Evolutionary conservation across 352 stramenopile species (phyloP).

Genomic region (Aphanomyces astaci): DNA sequence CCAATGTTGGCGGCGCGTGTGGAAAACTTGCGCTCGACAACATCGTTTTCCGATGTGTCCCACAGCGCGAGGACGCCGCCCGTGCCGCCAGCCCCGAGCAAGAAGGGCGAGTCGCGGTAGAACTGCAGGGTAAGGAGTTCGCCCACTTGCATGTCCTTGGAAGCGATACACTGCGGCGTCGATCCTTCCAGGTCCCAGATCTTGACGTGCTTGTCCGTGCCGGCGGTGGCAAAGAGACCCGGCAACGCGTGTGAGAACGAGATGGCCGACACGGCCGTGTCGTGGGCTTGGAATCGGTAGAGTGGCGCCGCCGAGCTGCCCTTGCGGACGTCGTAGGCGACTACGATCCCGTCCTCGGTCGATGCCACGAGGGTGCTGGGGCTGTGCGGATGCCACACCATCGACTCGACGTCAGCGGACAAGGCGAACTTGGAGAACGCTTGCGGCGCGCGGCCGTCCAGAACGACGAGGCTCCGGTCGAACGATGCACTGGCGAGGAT

Average conservation of each 20-base stretch:
- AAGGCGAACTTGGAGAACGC: slow-evolving; percentile 78
- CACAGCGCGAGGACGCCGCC: slow-evolving; percentile 84
- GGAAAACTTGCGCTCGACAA: slow-evolving; percentile 73
- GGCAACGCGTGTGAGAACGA: slow-evolving; percentile 80
- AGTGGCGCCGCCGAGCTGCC: slow-evolving; percentile 85
- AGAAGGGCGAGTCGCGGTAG: slow-evolving; percentile 81
- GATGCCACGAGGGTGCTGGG: slow-evolving; percentile 89
- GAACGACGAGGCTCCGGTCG: slow-evolving; percentile 90
- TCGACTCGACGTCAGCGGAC: slow-evolving; percentile 81
- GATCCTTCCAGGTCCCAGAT: slow-evolving; percentile 91
- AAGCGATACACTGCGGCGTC: slow-evolving; percentile 67
- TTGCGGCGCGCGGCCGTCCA: slow-evolving; percentile 86
- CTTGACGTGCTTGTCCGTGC: slow-evolving; percentile 97
- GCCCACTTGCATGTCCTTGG: slow-evolving; percentile 90
- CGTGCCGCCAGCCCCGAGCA: slow-evolving; percentile 84
- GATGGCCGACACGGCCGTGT: slow-evolving; percentile 76
- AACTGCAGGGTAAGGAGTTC: slow-evolving; percentile 88
- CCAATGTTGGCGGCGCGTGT: slow-evolving; percentile 45
- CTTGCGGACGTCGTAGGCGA: slow-evolving; percentile 93
- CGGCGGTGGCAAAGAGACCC: slow-evolving; percentile 92
- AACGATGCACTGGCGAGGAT: slow-evolving; percentile 94
- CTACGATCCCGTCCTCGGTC: slow-evolving; percentile 91
- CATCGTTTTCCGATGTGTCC: slow-evolving; percentile 84
- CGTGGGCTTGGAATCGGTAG: slow-evolving; percentile 90
- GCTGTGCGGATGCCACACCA: slow-evolving; percentile 91